Percentiles rank a stretch among this genome's conserved stretches.
phyloP scores from a whole-genome alignment of 306 rosid species.

The Cucurbita moschata region DNA sequence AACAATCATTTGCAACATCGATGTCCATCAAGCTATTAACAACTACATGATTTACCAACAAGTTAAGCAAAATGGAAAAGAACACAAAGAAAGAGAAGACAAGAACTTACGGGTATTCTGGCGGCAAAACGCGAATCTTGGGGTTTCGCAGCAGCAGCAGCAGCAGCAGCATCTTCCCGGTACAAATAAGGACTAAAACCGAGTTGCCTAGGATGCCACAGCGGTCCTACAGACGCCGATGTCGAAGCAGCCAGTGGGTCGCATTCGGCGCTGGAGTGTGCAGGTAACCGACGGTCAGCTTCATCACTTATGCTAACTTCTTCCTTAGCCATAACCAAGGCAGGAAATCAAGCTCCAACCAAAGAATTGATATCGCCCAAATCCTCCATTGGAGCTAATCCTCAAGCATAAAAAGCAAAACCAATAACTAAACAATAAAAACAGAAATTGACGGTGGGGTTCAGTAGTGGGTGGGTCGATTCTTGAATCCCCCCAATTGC shows the following conservation, averaged over 20 bases:
- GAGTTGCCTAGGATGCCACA: conserved; percentile 47
- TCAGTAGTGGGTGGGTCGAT: not conserved
- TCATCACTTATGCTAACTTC: conserved; percentile 41
- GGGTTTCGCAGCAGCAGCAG: conserved; percentile 15
- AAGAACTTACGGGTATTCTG: conserved; percentile 55
- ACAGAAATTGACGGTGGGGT: not conserved
- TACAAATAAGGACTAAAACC: conserved; percentile 43
- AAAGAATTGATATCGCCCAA: conserved; percentile 26
- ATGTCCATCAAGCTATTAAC: not conserved
- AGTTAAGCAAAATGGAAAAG: not conserved
- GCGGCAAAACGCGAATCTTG: conserved; percentile 35
- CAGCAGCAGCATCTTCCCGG: conserved; percentile 8
- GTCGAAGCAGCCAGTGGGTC: conserved; percentile 15
- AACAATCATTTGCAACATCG: not conserved
- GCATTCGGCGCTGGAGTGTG: conserved; percentile 8
- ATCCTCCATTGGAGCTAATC: conserved; percentile 22
- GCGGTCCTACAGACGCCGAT: conserved; percentile 11
- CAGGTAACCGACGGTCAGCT: conserved; percentile 26
- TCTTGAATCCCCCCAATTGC: conserved; percentile 4
- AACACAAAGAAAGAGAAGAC: not conserved
- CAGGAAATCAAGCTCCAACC: conserved; percentile 32
- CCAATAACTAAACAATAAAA: conserved; percentile 1
- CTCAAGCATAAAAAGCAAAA: conserved; percentile 6
- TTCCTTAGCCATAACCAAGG: conserved; percentile 55
- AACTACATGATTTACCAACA: not conserved